These are phyloP conservation scores for Fusarium subglutinans DNA, from an alignment of 2,329 filamentous ascomycete genomes.

Conservation along the genomic window DNA sequence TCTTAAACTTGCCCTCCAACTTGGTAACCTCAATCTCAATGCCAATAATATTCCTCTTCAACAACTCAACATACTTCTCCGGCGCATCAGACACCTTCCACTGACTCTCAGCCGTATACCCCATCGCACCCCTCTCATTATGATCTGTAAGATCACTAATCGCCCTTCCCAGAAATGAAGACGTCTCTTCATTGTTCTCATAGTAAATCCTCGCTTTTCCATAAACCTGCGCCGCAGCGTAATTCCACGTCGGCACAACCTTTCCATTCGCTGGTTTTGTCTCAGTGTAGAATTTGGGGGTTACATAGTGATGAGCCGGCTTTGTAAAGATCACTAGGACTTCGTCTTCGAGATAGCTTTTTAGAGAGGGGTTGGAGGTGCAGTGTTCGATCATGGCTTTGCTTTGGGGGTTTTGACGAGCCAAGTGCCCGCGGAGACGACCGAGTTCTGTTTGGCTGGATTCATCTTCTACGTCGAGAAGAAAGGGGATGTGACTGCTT, in stretches of 20 bases:
- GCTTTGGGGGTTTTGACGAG: slow-evolving; percentile 69
- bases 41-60: slow-evolving; percentile 68
- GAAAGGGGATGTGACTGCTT: slow-evolving; percentile 68
- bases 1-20: slow-evolving; percentile 70
- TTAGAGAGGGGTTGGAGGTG: not conserved
- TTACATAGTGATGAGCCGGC: slow-evolving; percentile 69
- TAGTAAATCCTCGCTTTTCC: slow-evolving; percentile 64
- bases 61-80: slow-evolving; percentile 61
- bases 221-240: slow-evolving; percentile 71
- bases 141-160: slow-evolving; percentile 61
- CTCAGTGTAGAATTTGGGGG: slow-evolving; percentile 72
- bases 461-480: slow-evolving; percentile 60
- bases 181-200: slow-evolving; percentile 57
- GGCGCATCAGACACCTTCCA: slow-evolving; percentile 69
- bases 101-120: slow-evolving; percentile 51
- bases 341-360: slow-evolving; percentile 56
- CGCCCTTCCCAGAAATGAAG: slow-evolving; percentile 56
- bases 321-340: slow-evolving; percentile 72
- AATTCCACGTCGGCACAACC: slow-evolving; percentile 78
- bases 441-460: slow-evolving; percentile 50
- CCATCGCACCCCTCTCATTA: slow-evolving; percentile 65
- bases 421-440: slow-evolving; percentile 67
- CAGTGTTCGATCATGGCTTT: slow-evolving; percentile 65
- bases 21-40: slow-evolving; percentile 65
- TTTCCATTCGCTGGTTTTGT: slow-evolving; percentile 72